phyloP scores from a whole-genome alignment of 768 basidiomycete species.

The Boletus sensibilis region DNA sequence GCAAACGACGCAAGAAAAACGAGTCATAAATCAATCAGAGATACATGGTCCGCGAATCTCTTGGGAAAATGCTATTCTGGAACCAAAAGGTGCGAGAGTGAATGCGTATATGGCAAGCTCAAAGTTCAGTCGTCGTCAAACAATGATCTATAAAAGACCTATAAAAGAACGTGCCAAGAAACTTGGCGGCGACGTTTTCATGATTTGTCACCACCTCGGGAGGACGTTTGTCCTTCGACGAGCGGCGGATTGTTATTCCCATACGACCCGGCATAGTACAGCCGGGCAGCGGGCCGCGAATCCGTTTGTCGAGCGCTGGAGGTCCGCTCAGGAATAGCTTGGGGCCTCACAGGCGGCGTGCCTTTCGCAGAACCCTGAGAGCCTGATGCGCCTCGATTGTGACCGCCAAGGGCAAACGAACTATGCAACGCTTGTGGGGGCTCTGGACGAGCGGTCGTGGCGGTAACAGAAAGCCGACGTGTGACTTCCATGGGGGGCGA shows the following conservation, averaged over 20 bases:
- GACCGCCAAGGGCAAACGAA: conserved; percentile 19
- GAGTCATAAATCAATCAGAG: conserved; percentile 33
- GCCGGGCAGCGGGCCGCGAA: conserved; percentile 17
- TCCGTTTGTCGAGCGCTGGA: conserved; percentile 20
- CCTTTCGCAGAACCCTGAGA: conserved; percentile 19
- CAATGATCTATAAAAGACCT: conserved; percentile 10
- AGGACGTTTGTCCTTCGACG: conserved; percentile 11
- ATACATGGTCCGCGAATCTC: conserved; percentile 26
- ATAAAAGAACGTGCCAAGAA: conserved; percentile 2
- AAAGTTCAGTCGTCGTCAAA: conserved; percentile 16
- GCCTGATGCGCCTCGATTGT: conserved; percentile 18
- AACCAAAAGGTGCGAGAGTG: not conserved
- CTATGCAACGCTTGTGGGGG: conserved; percentile 24
- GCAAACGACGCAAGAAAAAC: conserved; percentile 23
- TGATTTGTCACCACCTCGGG: conserved; percentile 25
- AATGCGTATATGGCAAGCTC: conserved; percentile 10
- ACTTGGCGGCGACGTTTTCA: conserved; percentile 13
- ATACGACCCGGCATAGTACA: conserved; percentile 25
- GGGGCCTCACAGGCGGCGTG: conserved; percentile 21
- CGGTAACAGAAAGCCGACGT: conserved; percentile 49
- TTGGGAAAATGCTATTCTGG: conserved; percentile 8
- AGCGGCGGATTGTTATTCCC: conserved; percentile 11
- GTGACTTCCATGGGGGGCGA: conserved; percentile 47
- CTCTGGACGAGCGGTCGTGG: conserved; percentile 43
- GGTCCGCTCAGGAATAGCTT: conserved; percentile 20